phyloP scores from a whole-genome alignment of 495 filamentous ascomycete genomes.

The Monascus purpureus region DNA sequence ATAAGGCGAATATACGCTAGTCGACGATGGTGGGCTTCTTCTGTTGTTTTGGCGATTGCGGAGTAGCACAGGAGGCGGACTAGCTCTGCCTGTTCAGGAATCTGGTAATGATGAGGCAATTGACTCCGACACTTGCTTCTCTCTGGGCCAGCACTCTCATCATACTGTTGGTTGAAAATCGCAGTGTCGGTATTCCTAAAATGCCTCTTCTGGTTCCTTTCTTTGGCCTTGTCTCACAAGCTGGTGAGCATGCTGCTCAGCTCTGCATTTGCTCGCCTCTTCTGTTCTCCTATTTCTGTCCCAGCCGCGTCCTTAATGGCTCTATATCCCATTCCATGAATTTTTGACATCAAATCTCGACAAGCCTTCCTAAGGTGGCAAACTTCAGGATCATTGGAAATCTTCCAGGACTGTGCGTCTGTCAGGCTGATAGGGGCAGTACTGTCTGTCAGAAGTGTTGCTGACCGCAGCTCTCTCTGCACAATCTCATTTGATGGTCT shows the following conservation, averaged over 20 bases:
- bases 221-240: constrained; percentile 1
- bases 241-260: constrained; percentile 1
- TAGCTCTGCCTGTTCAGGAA: too few relatives aligned
- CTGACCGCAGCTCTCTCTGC: too few relatives aligned
- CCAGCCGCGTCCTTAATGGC: constrained; percentile 2
- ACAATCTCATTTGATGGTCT: too few relatives aligned
- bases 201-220: constrained; percentile 2
- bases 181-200: too few relatives aligned
- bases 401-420: constrained; percentile 1
- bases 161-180: too few relatives aligned
- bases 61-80: too few relatives aligned
- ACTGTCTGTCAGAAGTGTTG: constrained; percentile 1
- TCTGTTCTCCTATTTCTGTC: constrained; percentile 3
- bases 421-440: constrained; percentile 1
- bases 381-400: not conserved
- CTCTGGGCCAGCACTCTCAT: too few relatives aligned
- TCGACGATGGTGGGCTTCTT: too few relatives aligned
- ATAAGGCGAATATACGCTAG: too few relatives aligned
- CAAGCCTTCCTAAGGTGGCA: not conserved
- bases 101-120: too few relatives aligned
- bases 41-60: too few relatives aligned
- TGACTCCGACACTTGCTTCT: too few relatives aligned
- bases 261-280: constrained; percentile 1
- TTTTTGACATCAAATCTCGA: not conserved
- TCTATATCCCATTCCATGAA: constrained; percentile 4